Conservation (phyloP, 2,329 filamentous ascomycete species). For the Rhynchosporium agropyri region DNA sequence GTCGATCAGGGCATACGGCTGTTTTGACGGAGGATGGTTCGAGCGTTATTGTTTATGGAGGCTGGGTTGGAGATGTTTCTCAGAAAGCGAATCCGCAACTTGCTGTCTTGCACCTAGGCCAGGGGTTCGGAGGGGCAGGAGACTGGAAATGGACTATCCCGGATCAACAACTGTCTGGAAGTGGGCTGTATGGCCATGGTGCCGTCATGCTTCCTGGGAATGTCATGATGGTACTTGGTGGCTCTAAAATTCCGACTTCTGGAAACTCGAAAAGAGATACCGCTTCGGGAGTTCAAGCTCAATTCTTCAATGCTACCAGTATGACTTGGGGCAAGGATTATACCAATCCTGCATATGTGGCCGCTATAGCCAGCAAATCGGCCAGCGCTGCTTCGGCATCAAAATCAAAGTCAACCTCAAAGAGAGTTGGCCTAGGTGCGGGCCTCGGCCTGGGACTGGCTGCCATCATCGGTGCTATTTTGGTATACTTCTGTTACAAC, state of each 20-base stretch:
- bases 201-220: slow-evolving; percentile 66
- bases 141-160: slow-evolving; percentile 75
- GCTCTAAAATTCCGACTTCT: slow-evolving; percentile 53
- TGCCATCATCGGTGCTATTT: slow-evolving; percentile 50
- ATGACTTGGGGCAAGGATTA: slow-evolving; percentile 61
- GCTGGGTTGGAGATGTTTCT: slow-evolving; percentile 84
- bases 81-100: slow-evolving; percentile 82
- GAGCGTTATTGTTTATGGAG: slow-evolving; percentile 79
- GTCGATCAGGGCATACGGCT: slow-evolving; percentile 86
- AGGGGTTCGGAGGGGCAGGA: slow-evolving; percentile 70
- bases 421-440: slow-evolving; percentile 62
- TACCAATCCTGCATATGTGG: slow-evolving; percentile 47
- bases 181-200: slow-evolving; percentile 64
- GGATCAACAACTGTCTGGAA: slow-evolving; percentile 46
- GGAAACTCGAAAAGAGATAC: slow-evolving; percentile 45
- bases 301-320: slow-evolving; percentile 65
- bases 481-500: slow-evolving; percentile 54
- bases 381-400: slow-evolving; percentile 38
- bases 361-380: slow-evolving; percentile 29
- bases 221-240: slow-evolving; percentile 69
- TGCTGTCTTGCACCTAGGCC: slow-evolving; percentile 73
- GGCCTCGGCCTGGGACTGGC: slow-evolving; percentile 67
- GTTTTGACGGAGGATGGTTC: slow-evolving; percentile 78
- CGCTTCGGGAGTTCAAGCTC: slow-evolving; percentile 42
- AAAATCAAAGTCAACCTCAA: slow-evolving; percentile 37